These are phyloP conservation scores for Solanum infundibuliforme DNA, from an alignment of 257 asterid genomes.

Conservation along the genomic window DNA sequence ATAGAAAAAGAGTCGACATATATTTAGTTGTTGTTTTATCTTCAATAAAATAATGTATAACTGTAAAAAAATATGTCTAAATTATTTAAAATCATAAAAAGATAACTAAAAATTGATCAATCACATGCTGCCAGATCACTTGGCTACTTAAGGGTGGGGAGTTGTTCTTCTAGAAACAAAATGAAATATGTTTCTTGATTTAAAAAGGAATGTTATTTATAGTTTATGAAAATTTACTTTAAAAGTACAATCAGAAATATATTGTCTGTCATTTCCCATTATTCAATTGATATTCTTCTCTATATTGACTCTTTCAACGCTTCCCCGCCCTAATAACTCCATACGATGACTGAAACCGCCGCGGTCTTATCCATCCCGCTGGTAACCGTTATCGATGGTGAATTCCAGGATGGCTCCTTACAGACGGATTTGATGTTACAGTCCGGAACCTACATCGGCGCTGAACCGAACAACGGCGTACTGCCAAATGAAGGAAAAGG, in stretches of 20 bases:
- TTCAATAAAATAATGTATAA: not conserved
- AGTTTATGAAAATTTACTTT: not conserved
- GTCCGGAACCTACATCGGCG: conserved; percentile 15
- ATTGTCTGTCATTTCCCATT: not conserved
- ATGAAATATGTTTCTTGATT: not conserved
- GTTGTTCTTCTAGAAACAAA: not conserved
- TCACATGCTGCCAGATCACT: not conserved
- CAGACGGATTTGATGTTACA: conserved; percentile 10
- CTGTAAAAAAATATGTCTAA: too few relatives aligned
- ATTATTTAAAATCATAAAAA: too few relatives aligned
- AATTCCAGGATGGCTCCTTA: not conserved
- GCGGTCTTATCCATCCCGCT: not conserved
- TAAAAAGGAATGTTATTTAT: not conserved
- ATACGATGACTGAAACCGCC: not conserved
- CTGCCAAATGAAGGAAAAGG: not conserved
- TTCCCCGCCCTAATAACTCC: not conserved
- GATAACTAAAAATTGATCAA: too few relatives aligned
- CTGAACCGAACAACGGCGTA: not conserved
- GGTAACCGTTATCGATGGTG: not conserved
- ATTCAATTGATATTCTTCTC: not conserved
- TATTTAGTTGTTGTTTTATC: not conserved
- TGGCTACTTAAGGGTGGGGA: not conserved
- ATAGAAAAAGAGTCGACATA: too few relatives aligned
- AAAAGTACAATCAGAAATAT: not conserved
- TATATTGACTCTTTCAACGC: not conserved